A percentile compares a stretch with the other conserved stretches of the same genome.
Conservation (phyloP, 768 basidiomycete species). For the Rhodotorula sphaerocarpa region DNA sequence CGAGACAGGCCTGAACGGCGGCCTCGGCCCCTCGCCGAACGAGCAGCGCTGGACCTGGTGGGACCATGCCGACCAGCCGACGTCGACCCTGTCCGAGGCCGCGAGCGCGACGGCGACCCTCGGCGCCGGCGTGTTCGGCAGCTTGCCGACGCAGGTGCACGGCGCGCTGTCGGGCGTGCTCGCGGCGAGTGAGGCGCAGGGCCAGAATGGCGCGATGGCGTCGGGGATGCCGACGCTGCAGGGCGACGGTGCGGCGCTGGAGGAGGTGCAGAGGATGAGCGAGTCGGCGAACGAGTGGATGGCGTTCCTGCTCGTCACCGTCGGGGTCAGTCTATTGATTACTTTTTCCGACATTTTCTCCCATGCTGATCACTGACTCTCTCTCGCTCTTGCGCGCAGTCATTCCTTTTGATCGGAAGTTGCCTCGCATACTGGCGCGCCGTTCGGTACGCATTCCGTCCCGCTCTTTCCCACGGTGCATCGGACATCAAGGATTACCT, state of each 20-base stretch:
- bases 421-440: slow-evolving; percentile 33
- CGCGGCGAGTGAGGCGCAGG: slow-evolving; percentile 20
- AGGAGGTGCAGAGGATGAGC: slow-evolving; percentile 37
- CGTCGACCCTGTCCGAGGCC: background rate
- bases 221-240: slow-evolving; percentile 39
- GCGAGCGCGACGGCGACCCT: slow-evolving; percentile 13
- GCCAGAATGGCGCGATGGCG: slow-evolving; percentile 8
- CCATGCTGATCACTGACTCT: no score
- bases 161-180: background rate
- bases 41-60: slow-evolving; percentile 26
- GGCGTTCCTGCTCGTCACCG: slow-evolving; percentile 80
- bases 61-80: slow-evolving; percentile 6
- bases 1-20: slow-evolving; percentile 29
- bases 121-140: slow-evolving; percentile 1
- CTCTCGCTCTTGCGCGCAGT: slow-evolving; percentile 3
- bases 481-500: no score
- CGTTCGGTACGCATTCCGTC: slow-evolving; percentile 8
- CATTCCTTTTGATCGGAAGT: slow-evolving; percentile 28
- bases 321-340: slow-evolving; percentile 49
- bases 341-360: background rate
- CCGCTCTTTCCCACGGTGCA: no score
- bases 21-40: background rate
- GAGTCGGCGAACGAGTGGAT: slow-evolving; percentile 68
- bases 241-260: slow-evolving; percentile 21
- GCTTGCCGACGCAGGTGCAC: slow-evolving; percentile 23